phyloP scores from a whole-genome alignment of 768 basidiomycete species.

The Phaeotremella fagi region DNA sequence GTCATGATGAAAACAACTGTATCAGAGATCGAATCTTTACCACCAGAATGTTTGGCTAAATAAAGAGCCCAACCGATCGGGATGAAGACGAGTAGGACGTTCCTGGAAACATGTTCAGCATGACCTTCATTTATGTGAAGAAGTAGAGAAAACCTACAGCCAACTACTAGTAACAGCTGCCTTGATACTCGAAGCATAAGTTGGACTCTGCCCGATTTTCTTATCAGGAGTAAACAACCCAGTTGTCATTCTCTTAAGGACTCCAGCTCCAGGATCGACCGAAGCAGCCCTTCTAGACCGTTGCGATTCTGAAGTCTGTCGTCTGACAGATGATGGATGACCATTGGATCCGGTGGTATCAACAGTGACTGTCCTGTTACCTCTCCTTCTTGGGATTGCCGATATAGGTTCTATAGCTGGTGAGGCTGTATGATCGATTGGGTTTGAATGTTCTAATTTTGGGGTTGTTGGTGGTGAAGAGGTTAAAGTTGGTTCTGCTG shows the following conservation, averaged over 20 bases:
- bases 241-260: slow-evolving; percentile 44
- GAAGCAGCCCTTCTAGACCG: neutral
- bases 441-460: neutral
- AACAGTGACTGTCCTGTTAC: neutral
- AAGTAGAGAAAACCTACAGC: slow-evolving; percentile 27
- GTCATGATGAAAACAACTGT: slow-evolving; percentile 55
- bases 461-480: neutral
- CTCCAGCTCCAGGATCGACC: slow-evolving; percentile 21
- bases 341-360: neutral
- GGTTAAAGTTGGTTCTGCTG: neutral
- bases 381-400: neutral
- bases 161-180: slow-evolving; percentile 38
- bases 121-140: slow-evolving; percentile 12
- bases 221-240: slow-evolving; percentile 43
- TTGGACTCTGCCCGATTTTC: slow-evolving; percentile 38
- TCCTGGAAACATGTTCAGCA: slow-evolving; percentile 46
- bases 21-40: slow-evolving; percentile 46
- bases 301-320: neutral
- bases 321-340: neutral
- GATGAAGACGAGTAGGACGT: slow-evolving; percentile 54
- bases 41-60: slow-evolving; percentile 50
- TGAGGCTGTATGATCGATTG: neutral
- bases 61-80: slow-evolving; percentile 55
- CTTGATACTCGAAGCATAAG: slow-evolving; percentile 23
- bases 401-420: neutral